Percentiles rank a stretch among this genome's conserved stretches.
Evolutionary conservation across 768 basidiomycete genomes (phyloP).

Genomic region (Cystofilobasidium ferigula): DNA sequence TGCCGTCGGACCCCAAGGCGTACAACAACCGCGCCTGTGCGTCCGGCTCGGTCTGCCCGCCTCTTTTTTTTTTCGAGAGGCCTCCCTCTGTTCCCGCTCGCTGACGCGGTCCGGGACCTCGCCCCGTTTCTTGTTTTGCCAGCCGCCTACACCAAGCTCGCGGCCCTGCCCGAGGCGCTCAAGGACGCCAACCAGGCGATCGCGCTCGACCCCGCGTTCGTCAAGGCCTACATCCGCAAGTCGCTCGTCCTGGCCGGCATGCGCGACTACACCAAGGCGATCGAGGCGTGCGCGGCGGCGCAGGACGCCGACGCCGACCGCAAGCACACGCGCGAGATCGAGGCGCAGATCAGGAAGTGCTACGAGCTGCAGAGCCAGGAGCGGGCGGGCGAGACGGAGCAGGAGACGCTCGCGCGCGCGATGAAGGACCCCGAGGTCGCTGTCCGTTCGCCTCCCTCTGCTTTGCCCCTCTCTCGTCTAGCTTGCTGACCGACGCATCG

Average conservation of each 20-base stretch:
- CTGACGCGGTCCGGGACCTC: no score
- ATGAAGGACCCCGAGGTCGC: constrained; percentile 95
- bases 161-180: constrained; percentile 84
- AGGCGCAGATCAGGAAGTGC: constrained; percentile 65
- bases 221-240: constrained; percentile 95
- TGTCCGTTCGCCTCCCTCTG: neutral
- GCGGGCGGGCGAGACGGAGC: constrained; percentile 74
- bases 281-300: constrained; percentile 67
- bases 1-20: constrained; percentile 75
- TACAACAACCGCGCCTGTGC: constrained; percentile 99
- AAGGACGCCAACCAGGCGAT: constrained; percentile 93
- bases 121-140: neutral
- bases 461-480: no score
- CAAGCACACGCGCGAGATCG: constrained; percentile 75
- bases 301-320: constrained; percentile 63
- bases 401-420: constrained; percentile 81
- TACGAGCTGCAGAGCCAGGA: constrained; percentile 67
- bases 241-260: constrained; percentile 70
- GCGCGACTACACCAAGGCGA: constrained; percentile 80
- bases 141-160: constrained; percentile 68
- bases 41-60: constrained; percentile 2
- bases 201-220: constrained; percentile 76
- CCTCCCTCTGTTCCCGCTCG: neutral
- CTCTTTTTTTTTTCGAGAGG: no score
- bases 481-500: neutral